A percentile compares a stretch with the other conserved stretches of the same genome.
Evolutionary conservation across 2,329 filamentous ascomycete genomes (phyloP).

Genomic region (Neurospora sp.): DNA sequence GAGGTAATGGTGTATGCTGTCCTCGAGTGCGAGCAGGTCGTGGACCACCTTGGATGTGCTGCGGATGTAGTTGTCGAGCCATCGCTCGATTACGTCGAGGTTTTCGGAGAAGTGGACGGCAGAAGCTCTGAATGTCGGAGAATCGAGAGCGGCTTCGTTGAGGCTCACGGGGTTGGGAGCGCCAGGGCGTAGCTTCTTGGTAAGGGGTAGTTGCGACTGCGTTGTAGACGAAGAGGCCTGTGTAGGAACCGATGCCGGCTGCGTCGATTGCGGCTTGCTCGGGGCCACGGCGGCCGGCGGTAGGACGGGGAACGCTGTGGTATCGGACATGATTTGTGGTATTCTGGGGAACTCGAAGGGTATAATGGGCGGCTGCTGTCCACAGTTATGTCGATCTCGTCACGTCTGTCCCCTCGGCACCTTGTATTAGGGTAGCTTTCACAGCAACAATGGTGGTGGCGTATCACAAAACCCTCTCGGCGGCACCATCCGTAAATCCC

Average conservation of each 20-base stretch:
- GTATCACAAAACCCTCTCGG: neutral
- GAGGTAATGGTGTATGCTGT: constrained; percentile 68
- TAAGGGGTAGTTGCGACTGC: constrained; percentile 6
- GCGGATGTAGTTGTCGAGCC: constrained; percentile 60
- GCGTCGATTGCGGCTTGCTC: neutral
- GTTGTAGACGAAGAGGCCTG: constrained; percentile 3
- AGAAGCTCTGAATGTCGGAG: constrained; percentile 85
- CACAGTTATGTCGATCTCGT: neutral
- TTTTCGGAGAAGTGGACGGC: constrained; percentile 84
- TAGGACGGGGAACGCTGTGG: constrained; percentile 5
- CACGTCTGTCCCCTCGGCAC: neutral
- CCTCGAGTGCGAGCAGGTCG: constrained; percentile 65
- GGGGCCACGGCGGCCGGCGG: constrained; percentile 4
- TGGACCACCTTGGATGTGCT: constrained; percentile 46
- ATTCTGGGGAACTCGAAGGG: neutral
- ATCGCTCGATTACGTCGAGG: constrained; percentile 81
- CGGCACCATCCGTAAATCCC: neutral
- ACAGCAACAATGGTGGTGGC: neutral
- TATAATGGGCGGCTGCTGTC: neutral
- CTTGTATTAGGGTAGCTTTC: neutral
- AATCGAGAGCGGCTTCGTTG: constrained; percentile 93
- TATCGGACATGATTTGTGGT: neutral
- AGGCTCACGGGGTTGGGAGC: constrained; percentile 64
- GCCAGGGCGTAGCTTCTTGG: constrained; percentile 18
- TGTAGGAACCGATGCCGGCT: constrained; percentile 2